These are phyloP conservation scores for Primulina tabacum DNA, from an alignment of 257 asterid species.

Conservation along the genomic window DNA sequence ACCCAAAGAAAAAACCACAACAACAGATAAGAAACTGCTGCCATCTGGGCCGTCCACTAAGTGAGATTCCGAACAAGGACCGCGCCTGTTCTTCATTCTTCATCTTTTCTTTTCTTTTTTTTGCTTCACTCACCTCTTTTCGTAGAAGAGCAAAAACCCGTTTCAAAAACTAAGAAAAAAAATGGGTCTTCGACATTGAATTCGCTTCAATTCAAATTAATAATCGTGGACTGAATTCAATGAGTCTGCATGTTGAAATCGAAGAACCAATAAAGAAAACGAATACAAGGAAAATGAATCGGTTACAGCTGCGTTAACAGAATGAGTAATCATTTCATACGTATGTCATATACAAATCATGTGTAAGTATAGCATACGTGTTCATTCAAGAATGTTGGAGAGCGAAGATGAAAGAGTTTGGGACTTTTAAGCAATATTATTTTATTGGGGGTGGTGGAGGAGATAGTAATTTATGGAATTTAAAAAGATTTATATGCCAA, in stretches of 20 bases:
- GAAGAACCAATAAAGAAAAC: background rate
- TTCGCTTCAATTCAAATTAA: background rate
- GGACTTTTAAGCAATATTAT: too few species aligned
- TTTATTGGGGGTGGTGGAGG: too few species aligned
- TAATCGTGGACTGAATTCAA: background rate
- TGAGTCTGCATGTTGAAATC: background rate
- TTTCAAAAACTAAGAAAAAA: background rate
- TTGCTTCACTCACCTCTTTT: too few species aligned
- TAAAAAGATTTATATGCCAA: too few species aligned
- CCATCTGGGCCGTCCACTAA: background rate
- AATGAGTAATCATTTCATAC: background rate
- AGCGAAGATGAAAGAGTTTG: background rate
- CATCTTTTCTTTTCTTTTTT: background rate
- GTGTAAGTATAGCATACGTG: background rate
- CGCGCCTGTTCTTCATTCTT: background rate
- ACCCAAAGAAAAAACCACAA: background rate
- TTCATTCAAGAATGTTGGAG: background rate
- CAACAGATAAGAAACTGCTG: background rate
- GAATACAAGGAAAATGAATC: background rate
- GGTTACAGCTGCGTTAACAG: background rate
- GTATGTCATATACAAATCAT: background rate
- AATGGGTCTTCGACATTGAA: background rate
- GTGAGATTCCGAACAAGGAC: background rate
- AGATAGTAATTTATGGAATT: background rate
- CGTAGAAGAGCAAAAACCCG: background rate